These are phyloP conservation scores for Rhizoctonia solani DNA, from an alignment of 1,284 basidiomycete genomes.

Conservation along the genomic window DNA sequence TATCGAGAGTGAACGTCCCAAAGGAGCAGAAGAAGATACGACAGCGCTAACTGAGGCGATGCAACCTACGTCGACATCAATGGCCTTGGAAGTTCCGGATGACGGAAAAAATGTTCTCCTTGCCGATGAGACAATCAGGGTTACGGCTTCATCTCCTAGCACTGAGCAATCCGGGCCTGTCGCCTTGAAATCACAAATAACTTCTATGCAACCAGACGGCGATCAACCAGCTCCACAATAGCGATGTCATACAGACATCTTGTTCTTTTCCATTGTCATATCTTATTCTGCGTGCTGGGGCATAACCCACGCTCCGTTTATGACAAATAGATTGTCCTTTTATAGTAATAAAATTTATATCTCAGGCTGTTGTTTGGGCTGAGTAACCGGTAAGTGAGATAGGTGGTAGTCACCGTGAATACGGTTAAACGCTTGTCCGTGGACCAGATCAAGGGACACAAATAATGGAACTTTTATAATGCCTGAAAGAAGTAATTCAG, in stretches of 20 bases:
- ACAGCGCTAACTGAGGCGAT: constrained; percentile 26
- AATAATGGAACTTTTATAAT: neutral
- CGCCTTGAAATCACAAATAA: constrained; percentile 10
- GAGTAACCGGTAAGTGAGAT: too few relatives aligned
- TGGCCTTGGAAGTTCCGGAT: neutral
- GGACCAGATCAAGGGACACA: constrained; percentile 29
- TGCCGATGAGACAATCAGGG: constrained; percentile 18
- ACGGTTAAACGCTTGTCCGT: neutral
- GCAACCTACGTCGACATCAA: neutral
- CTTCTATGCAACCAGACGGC: neutral
- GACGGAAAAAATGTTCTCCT: neutral
- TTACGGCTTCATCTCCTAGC: constrained; percentile 8
- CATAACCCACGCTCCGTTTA: neutral
- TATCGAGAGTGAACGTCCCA: constrained; percentile 5
- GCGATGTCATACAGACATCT: neutral
- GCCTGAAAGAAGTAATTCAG: neutral
- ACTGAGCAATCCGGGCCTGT: neutral
- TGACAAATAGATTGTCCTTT: neutral
- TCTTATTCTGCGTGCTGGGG: neutral
- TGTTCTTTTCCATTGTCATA: neutral
- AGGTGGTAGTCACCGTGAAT: neutral
- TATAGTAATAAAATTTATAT: neutral
- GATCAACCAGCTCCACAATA: constrained; percentile 1
- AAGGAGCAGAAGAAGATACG: neutral
- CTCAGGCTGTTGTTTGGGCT: neutral